Conservation (phyloP, 148 eudicot species). For the Camellia japonica region DNA sequence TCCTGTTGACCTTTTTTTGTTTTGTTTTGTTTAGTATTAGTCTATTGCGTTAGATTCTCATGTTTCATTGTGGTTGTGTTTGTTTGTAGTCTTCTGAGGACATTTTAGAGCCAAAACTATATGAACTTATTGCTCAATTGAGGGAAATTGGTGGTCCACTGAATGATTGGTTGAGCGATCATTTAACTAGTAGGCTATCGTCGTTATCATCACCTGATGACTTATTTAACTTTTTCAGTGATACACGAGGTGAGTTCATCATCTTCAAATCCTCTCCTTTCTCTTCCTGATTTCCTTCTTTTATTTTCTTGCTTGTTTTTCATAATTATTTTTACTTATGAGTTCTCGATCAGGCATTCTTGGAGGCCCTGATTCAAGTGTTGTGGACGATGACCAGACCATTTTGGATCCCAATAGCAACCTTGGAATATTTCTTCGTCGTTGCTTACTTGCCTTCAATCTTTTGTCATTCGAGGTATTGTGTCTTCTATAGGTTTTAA, state of each 20-base stretch:
- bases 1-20: not conserved
- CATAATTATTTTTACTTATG: not conserved
- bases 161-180: slow-evolving; percentile 55
- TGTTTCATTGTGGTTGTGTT: not conserved
- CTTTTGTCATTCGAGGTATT: slow-evolving; percentile 84
- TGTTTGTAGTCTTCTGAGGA: slow-evolving; percentile 61
- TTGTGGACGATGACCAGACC: slow-evolving; percentile 84
- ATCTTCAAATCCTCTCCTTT: not conserved
- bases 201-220: slow-evolving; percentile 77
- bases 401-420: slow-evolving; percentile 81
- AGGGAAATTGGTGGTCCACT: slow-evolving; percentile 58
- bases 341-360: slow-evolving; percentile 48
- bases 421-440: slow-evolving; percentile 74
- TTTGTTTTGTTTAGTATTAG: not conserved
- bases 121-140: slow-evolving; percentile 53
- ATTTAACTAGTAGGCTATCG: slow-evolving; percentile 54
- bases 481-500: not conserved
- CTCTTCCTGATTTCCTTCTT: not conserved
- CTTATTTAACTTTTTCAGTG: slow-evolving; percentile 79
- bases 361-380: slow-evolving; percentile 61
- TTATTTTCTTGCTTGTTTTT: not conserved
- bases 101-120: slow-evolving; percentile 77
- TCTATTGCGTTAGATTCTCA: not conserved
- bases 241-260: slow-evolving; percentile 58
- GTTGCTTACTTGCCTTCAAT: slow-evolving; percentile 80